These are phyloP conservation scores for Terana coerulea DNA, from an alignment of 768 basidiomycete genomes.

Conservation along the genomic window DNA sequence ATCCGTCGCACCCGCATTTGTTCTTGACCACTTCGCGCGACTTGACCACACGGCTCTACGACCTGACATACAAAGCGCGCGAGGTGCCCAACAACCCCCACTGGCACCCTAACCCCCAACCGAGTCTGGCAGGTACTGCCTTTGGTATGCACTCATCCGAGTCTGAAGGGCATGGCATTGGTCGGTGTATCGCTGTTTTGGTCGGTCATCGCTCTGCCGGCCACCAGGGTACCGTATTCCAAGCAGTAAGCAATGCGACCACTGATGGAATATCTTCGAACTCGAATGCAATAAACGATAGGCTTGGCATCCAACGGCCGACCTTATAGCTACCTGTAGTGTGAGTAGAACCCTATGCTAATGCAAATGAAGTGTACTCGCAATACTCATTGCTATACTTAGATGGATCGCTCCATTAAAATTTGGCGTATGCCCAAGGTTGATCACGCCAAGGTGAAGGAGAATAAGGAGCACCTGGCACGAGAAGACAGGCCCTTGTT, in stretches of 20 bases:
- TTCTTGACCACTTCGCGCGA: conserved; percentile 74
- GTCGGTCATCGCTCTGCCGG: conserved; percentile 73
- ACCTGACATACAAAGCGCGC: conserved; percentile 40
- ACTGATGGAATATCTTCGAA: neutral
- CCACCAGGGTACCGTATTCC: conserved; percentile 64
- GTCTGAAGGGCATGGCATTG: conserved; percentile 53
- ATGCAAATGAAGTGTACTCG: neutral
- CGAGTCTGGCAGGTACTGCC: conserved; percentile 61
- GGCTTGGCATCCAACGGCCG: conserved; percentile 65
- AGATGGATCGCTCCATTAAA: conserved; percentile 75
- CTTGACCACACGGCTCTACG: conserved; percentile 66
- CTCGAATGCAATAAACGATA: conserved; percentile 20
- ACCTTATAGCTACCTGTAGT: conserved; percentile 74
- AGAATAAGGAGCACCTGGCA: conserved; percentile 26
- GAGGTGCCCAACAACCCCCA: conserved; percentile 45
- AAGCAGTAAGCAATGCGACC: conserved; percentile 45
- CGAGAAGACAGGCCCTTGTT: conserved; percentile 78
- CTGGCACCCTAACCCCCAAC: conserved; percentile 50
- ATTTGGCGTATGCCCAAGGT: conserved; percentile 61
- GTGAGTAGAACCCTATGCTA: conserved; percentile 36
- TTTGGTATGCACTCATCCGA: conserved; percentile 63
- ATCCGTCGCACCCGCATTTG: conserved; percentile 53
- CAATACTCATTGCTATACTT: conserved; percentile 3
- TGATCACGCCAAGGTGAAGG: conserved; percentile 22
- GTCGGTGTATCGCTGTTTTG: conserved; percentile 59